These are phyloP conservation scores for Delitschia confertaspora DNA, from an alignment of 495 filamentous ascomycete genomes.

Conservation along the genomic window DNA sequence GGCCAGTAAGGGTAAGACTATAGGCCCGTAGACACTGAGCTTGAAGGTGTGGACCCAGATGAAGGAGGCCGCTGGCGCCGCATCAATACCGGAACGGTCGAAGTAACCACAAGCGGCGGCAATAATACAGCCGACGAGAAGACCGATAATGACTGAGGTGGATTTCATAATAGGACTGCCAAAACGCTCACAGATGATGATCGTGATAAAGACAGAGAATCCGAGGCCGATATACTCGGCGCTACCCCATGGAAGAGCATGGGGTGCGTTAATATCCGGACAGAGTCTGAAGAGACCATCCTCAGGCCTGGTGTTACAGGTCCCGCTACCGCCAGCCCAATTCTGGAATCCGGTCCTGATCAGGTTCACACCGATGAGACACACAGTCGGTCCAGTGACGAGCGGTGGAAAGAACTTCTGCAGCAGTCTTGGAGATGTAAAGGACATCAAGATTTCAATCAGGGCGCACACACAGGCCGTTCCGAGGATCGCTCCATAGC, in stretches of 20 bases:
- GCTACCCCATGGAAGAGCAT: constrained; percentile 78
- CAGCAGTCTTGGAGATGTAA: constrained; percentile 59
- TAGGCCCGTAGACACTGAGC: constrained; percentile 68
- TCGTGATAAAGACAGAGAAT: constrained; percentile 83
- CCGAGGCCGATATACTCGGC: constrained; percentile 83
- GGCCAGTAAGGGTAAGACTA: constrained; percentile 75
- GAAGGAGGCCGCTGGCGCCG: constrained; percentile 67
- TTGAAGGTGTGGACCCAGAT: constrained; percentile 88
- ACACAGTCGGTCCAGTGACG: constrained; percentile 57
- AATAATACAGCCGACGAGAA: constrained; percentile 81
- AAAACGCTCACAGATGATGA: constrained; percentile 77
- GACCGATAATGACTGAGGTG: constrained; percentile 69
- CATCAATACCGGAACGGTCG: constrained; percentile 56
- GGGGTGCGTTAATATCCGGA: constrained; percentile 62
- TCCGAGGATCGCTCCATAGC: constrained; percentile 76
- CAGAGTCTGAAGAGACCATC: constrained; percentile 54
- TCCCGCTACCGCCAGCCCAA: constrained; percentile 72
- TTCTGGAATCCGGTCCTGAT: constrained; percentile 70
- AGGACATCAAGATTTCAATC: constrained; percentile 65
- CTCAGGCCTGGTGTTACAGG: constrained; percentile 49
- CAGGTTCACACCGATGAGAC: constrained; percentile 38
- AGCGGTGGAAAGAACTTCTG: constrained; percentile 79
- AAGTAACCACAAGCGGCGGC: constrained; percentile 82
- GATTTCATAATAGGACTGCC: constrained; percentile 70
- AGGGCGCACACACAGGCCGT: constrained; percentile 63